phyloP scores from a whole-genome alignment of 148 eudicot genomes.

The Oxyria digyna region DNA sequence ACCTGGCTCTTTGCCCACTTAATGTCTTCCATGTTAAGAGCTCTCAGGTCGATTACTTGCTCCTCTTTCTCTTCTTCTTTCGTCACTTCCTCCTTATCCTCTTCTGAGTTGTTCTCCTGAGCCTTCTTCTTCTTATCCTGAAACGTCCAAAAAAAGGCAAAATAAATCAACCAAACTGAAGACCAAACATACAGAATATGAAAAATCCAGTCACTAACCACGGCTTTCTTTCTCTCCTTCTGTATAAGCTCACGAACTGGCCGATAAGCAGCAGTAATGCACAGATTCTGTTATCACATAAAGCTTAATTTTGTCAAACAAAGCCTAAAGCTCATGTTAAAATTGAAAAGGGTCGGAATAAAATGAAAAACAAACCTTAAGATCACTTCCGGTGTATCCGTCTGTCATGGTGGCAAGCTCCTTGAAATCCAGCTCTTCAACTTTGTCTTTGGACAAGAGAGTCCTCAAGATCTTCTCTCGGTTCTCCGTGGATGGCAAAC shows the following conservation, averaged over 20 bases:
- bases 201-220: slow-evolving; percentile 24
- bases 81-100: slow-evolving; percentile 36
- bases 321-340: not conserved
- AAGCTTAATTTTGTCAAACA: too few species aligned
- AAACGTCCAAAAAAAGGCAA: too few species aligned
- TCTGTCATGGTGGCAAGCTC: slow-evolving; percentile 90
- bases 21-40: slow-evolving; percentile 89
- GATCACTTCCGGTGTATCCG: slow-evolving; percentile 94
- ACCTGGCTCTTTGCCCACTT: slow-evolving; percentile 92
- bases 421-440: slow-evolving; percentile 55
- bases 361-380: slow-evolving; percentile 38
- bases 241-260: slow-evolving; percentile 89
- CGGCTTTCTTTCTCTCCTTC: slow-evolving; percentile 68
- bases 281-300: slow-evolving; percentile 46
- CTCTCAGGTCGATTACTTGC: slow-evolving; percentile 47
- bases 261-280: slow-evolving; percentile 83
- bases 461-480: slow-evolving; percentile 77
- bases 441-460: slow-evolving; percentile 62
- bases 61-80: slow-evolving; percentile 37
- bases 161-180: too few species aligned
- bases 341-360: not conserved
- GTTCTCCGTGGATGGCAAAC: slow-evolving; percentile 62
- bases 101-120: slow-evolving; percentile 32
- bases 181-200: too few species aligned
- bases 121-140: slow-evolving; percentile 56